phyloP scores from a whole-genome alignment of 345 rosid genomes.

The Aegle marmelos region DNA sequence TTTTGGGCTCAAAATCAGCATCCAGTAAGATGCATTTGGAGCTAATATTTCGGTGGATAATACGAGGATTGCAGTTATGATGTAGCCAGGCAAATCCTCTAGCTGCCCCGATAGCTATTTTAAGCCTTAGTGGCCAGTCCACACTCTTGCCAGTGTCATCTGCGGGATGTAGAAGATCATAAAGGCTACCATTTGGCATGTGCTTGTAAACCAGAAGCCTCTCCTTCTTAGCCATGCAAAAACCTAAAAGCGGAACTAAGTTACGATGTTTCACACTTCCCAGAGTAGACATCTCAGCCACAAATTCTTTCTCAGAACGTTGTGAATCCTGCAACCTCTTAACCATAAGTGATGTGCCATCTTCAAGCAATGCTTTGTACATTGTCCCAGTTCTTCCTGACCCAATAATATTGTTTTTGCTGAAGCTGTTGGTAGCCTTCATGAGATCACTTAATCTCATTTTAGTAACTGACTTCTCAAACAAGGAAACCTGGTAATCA shows the following conservation, averaged over 20 bases:
- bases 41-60: constrained; percentile 90
- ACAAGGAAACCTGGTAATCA: constrained; percentile 72
- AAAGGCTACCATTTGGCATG: constrained; percentile 75
- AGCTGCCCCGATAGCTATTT: constrained; percentile 76
- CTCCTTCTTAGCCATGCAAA: constrained; percentile 65
- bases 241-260: constrained; percentile 90
- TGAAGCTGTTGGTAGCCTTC: constrained; percentile 83
- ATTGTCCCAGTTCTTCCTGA: constrained; percentile 83
- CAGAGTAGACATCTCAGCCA: constrained; percentile 76
- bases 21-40: constrained; percentile 83
- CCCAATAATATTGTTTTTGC: constrained; percentile 72
- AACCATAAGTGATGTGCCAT: constrained; percentile 71
- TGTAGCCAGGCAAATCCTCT: constrained; percentile 95
- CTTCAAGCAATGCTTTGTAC: constrained; percentile 79
- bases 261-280: constrained; percentile 80
- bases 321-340: constrained; percentile 93
- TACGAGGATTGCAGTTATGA: constrained; percentile 92
- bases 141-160: constrained; percentile 47
- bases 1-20: constrained; percentile 77
- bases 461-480: constrained; percentile 70
- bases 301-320: constrained; percentile 75
- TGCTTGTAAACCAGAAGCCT: constrained; percentile 71
- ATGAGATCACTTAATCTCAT: constrained; percentile 82
- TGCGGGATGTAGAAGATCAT: constrained; percentile 46
- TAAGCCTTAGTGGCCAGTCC: constrained; percentile 92